Percentiles rank a stretch among this genome's conserved stretches.
These are phyloP conservation scores for Pezicula radicicola DNA, from an alignment of 2,329 filamentous ascomycete genomes.

Conservation along the genomic window DNA sequence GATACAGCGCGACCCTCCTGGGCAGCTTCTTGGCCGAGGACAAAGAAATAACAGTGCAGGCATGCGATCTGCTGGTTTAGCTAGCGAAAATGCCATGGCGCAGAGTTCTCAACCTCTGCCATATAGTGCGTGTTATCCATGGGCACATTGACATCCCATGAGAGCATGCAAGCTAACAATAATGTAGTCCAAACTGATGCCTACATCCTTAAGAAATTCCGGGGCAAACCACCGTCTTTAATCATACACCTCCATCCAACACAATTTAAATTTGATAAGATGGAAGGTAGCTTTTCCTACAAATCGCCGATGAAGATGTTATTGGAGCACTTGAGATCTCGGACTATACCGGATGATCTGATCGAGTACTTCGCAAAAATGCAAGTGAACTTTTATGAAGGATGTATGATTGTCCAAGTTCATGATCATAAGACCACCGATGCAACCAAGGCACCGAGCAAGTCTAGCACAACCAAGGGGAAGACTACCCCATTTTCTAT, in stretches of 20 bases:
- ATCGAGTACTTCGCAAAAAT: conserved; percentile 71
- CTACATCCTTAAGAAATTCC: conserved; percentile 82
- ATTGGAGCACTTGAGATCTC: conserved; percentile 69
- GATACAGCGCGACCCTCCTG: conserved; percentile 53
- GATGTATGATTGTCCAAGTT: conserved; percentile 91
- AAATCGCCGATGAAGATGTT: conserved; percentile 85
- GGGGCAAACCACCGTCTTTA: conserved; percentile 71
- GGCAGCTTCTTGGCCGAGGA: conserved; percentile 40
- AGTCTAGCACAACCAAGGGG: conserved; percentile 52
- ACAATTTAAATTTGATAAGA: conserved; percentile 89
- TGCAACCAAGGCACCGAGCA: conserved; percentile 56
- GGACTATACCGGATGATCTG: conserved; percentile 87
- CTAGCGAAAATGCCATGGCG: conserved; percentile 37
- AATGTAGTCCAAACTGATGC: conserved; percentile 64
- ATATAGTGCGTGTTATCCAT: conserved; percentile 40
- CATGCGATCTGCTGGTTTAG: conserved; percentile 45
- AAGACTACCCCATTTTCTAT: conserved; percentile 75
- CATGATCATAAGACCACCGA: conserved; percentile 76
- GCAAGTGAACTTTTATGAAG: conserved; percentile 85
- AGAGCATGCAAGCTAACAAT: conserved; percentile 20
- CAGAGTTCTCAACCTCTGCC: conserved; percentile 45
- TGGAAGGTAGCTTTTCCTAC: conserved; percentile 89
- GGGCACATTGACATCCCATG: conserved; percentile 7
- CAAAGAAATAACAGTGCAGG: conserved; percentile 48
- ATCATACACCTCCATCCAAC: conserved; percentile 81